These are phyloP conservation scores for Lichtheimia hyalospora DNA, from an alignment of 371 early-diverging fungal genomes.

Conservation along the genomic window DNA sequence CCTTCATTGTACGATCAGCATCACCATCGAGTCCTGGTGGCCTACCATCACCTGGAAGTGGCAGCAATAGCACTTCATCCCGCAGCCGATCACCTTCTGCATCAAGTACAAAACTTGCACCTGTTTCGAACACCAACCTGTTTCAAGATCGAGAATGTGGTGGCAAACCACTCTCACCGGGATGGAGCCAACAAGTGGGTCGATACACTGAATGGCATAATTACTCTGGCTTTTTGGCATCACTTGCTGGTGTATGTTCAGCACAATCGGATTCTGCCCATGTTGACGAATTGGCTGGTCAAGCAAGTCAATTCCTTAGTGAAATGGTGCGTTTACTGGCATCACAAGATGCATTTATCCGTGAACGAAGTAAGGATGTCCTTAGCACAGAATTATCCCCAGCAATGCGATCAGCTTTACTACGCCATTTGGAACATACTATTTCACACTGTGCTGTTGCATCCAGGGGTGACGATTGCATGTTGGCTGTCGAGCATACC, in stretches of 20 bases:
- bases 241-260: slow-evolving; percentile 60
- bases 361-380: slow-evolving; percentile 85
- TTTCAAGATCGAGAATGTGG: slow-evolving; percentile 7
- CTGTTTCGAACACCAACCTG: neutral
- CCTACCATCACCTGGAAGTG: neutral
- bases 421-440: slow-evolving; percentile 66
- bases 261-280: too few relatives aligned
- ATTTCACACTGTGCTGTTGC: slow-evolving; percentile 68
- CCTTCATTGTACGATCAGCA: neutral
- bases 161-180: neutral
- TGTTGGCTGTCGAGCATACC: slow-evolving; percentile 84
- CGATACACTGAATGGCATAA: slow-evolving; percentile 57
- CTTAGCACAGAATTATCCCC: slow-evolving; percentile 81
- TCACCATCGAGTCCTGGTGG: neutral
- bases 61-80: neutral
- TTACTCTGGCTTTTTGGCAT: slow-evolving; percentile 68
- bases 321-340: slow-evolving; percentile 83
- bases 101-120: too few relatives aligned
- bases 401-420: slow-evolving; percentile 73
- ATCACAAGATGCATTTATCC: slow-evolving; percentile 76
- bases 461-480: slow-evolving; percentile 59
- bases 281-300: slow-evolving; percentile 4
- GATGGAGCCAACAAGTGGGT: slow-evolving; percentile 2
- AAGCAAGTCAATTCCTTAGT: slow-evolving; percentile 73
- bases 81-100: neutral